phyloP scores from a whole-genome alignment of 768 basidiomycete species.

The Cyathus striatus region DNA sequence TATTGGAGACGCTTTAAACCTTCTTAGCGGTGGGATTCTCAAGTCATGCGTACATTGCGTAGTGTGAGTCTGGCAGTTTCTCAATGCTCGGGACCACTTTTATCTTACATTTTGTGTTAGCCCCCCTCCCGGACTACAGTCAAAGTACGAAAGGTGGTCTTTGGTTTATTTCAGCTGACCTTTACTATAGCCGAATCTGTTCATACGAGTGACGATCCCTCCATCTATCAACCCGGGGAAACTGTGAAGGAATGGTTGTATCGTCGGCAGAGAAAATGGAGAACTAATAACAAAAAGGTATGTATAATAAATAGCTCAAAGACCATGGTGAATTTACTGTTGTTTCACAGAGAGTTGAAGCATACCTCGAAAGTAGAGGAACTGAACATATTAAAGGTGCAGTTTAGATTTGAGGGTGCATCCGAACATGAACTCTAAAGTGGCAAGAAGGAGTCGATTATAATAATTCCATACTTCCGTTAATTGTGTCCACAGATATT shows the following conservation, averaged over 20 bases:
- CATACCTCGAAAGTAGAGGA: neutral
- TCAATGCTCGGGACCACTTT: constrained; percentile 29
- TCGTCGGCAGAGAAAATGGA: neutral
- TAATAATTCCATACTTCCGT: no score
- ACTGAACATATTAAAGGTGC: neutral
- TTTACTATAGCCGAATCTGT: constrained; percentile 40
- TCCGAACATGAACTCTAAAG: no score
- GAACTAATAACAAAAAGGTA: neutral
- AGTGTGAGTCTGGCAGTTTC: no score
- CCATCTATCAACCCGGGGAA: neutral
- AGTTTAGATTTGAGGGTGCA: no score
- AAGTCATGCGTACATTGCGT: constrained; percentile 56
- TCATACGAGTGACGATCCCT: constrained; percentile 14
- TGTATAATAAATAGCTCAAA: neutral
- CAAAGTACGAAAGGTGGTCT: constrained; percentile 52
- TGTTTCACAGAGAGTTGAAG: neutral
- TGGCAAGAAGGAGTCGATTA: no score
- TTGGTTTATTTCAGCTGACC: constrained; percentile 67
- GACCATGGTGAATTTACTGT: no score
- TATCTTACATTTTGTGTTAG: no score
- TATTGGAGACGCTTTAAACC: constrained; percentile 50
- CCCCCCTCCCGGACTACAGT: no score
- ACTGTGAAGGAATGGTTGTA: constrained; percentile 1
- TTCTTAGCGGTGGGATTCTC: constrained; percentile 58
- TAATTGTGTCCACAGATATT: no score